Conservation (phyloP, 257 asterid genomes). For the Anisodus tanguticus region DNA sequence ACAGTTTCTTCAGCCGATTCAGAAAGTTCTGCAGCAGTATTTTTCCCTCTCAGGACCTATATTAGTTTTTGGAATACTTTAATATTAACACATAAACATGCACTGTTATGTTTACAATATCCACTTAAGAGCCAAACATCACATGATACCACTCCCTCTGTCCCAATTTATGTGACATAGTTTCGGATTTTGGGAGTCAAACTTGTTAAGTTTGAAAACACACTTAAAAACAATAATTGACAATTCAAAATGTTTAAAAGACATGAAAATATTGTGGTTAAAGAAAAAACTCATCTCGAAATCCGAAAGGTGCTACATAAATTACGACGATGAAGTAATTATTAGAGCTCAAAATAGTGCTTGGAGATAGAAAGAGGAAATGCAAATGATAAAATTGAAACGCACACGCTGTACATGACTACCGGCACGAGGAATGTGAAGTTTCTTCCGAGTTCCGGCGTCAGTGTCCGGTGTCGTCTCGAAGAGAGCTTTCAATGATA, state of each 20-base stretch:
- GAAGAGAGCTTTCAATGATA: slow-evolving; percentile 83
- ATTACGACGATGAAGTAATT: too few species aligned
- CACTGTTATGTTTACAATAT: not conserved
- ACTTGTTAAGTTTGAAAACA: too few species aligned
- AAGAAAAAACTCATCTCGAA: too few species aligned
- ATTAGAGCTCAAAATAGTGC: slow-evolving; percentile 4
- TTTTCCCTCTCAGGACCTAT: slow-evolving; percentile 59
- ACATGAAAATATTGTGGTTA: too few species aligned
- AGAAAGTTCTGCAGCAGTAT: slow-evolving; percentile 57
- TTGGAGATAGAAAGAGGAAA: slow-evolving; percentile 8
- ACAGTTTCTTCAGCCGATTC: slow-evolving; percentile 54
- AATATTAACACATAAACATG: slow-evolving; percentile 25
- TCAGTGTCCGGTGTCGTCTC: slow-evolving; percentile 70
- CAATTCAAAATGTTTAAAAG: too few species aligned
- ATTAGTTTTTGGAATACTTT: slow-evolving; percentile 29
- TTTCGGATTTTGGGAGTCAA: too few species aligned
- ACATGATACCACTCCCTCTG: not conserved
- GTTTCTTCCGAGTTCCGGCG: slow-evolving; percentile 54
- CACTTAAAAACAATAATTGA: too few species aligned
- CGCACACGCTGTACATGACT: slow-evolving; percentile 53
- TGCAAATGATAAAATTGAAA: slow-evolving; percentile 28
- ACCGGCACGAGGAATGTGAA: slow-evolving; percentile 49
- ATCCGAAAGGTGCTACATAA: too few species aligned
- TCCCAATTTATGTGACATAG: too few species aligned
- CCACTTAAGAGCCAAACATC: not conserved